Conservation (phyloP, 2,329 filamentous ascomycete species). For the Mariannaea sp. region DNA sequence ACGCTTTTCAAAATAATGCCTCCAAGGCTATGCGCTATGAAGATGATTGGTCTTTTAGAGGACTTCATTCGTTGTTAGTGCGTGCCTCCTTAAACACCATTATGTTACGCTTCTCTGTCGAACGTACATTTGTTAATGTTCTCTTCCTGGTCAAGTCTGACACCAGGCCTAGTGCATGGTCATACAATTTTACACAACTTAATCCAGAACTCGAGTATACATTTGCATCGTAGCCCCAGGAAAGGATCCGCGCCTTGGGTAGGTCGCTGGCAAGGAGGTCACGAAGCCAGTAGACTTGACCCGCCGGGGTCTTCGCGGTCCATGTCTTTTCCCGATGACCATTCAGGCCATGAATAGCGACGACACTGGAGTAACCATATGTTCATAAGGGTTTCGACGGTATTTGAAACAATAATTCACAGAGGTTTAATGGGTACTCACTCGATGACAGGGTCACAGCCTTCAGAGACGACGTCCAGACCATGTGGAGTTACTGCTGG, state of each 20-base stretch:
- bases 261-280: constrained; percentile 61
- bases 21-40: constrained; percentile 8
- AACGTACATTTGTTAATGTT: background rate
- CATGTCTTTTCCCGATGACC: constrained; percentile 69
- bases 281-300: constrained; percentile 69
- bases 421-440: background rate
- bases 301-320: constrained; percentile 54
- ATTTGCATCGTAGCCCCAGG: constrained; percentile 5
- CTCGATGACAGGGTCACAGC: background rate
- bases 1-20: constrained; percentile 11
- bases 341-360: constrained; percentile 74
- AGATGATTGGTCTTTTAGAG: constrained; percentile 2
- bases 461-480: background rate
- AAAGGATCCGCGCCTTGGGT: constrained; percentile 1
- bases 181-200: background rate
- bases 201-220: background rate
- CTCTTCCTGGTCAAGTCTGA: background rate
- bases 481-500: too few relatives aligned
- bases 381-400: too few relatives aligned
- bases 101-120: background rate
- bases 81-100: background rate
- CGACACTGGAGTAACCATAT: constrained; percentile 45
- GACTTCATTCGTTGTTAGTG: background rate
- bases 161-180: constrained; percentile 1
- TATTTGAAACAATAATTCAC: background rate